A percentile compares a stretch with the other conserved stretches of the same genome.
Evolutionary conservation across 1,284 basidiomycete genomes (phyloP).

Genomic region (Golubevia pallescens): DNA sequence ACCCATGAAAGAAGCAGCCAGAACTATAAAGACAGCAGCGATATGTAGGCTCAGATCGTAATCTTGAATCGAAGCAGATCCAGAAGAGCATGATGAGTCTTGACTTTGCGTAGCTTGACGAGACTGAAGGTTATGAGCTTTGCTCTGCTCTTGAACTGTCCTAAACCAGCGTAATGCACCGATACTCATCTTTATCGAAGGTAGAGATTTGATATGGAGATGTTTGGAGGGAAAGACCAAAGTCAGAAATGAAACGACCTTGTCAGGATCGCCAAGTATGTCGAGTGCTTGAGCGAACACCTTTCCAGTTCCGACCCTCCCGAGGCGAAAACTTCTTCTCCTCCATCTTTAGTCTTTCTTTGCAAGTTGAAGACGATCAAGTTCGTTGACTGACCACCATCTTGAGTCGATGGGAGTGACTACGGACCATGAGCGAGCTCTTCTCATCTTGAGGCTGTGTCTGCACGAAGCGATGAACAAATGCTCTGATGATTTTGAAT

Average conservation of each 20-base stretch:
- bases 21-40: constrained; percentile 29
- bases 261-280: not conserved
- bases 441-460: not conserved
- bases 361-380: not conserved
- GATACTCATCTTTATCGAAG: not conserved
- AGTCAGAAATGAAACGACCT: not conserved
- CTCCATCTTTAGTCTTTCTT: not conserved
- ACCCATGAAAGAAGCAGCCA: constrained; percentile 19
- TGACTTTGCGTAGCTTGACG: too few species aligned
- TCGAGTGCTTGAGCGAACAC: not conserved
- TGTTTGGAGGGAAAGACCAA: too few species aligned
- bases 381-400: not conserved
- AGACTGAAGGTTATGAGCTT: too few species aligned
- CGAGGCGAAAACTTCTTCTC: not conserved
- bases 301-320: not conserved
- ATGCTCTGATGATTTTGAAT: too few species aligned
- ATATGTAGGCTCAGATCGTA: constrained; percentile 27
- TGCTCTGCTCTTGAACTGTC: too few species aligned
- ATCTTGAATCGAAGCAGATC: constrained; percentile 11
- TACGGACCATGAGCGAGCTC: not conserved
- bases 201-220: too few species aligned
- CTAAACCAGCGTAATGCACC: not conserved
- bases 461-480: too few species aligned
- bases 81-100: too few species aligned
- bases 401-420: not conserved